Conservation (phyloP, 805 yeast genomes). For the Hanseniaspora singularis region DNA sequence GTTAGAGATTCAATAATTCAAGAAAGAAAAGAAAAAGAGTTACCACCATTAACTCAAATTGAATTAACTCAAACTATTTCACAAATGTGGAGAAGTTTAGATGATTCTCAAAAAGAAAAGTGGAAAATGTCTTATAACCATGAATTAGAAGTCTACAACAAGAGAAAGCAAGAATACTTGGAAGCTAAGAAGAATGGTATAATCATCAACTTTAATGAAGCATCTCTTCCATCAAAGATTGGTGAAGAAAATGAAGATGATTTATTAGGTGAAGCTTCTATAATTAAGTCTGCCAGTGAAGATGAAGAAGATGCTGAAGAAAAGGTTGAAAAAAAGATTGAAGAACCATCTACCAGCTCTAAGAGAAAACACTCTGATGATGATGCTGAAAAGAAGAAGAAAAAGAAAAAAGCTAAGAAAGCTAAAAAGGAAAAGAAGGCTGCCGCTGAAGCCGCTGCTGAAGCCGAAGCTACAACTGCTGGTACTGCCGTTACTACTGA, state of each 20-base stretch:
- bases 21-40: conserved; percentile 49
- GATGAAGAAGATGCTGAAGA: conserved; percentile 43
- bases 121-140: conserved; percentile 51
- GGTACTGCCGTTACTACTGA: no score
- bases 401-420: conserved; percentile 15
- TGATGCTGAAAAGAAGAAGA: conserved; percentile 15
- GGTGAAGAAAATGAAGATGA: conserved; percentile 17
- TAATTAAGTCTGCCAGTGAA: conserved; percentile 25
- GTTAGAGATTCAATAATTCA: conserved; percentile 59
- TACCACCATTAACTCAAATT: conserved; percentile 54
- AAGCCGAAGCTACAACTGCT: conserved; percentile 4
- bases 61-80: conserved; percentile 74
- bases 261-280: conserved; percentile 17
- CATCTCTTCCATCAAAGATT: conserved; percentile 23
- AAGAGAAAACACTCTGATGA: no score
- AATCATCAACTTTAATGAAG: conserved; percentile 20
- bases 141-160: conserved; percentile 36
- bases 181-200: conserved; percentile 36
- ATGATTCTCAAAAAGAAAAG: conserved; percentile 55
- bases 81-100: conserved; percentile 61
- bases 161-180: conserved; percentile 36
- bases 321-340: conserved; percentile 35
- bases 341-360: background rate
- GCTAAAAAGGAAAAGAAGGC: conserved; percentile 14
- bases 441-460: conserved; percentile 14